Conservation (phyloP, 345 rosid genomes). For the Sisymbrium altissimum region DNA sequence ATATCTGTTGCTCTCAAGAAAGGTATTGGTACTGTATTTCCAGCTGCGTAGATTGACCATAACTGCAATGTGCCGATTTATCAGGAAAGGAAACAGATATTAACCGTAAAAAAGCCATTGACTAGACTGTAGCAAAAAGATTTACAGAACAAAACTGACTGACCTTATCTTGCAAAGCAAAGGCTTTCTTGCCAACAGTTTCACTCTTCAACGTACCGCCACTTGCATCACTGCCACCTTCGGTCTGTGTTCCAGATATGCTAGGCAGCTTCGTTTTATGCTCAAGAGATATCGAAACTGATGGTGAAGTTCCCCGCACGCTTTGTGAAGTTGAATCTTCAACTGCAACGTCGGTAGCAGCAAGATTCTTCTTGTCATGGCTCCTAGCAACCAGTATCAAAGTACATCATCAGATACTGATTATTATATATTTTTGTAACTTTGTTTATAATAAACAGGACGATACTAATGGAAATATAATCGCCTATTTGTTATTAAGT, state of each 20-base stretch:
- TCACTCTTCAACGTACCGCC: conserved; percentile 57
- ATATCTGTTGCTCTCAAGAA: conserved; percentile 97
- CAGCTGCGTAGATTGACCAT: conserved; percentile 96
- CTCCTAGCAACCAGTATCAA: conserved; percentile 36
- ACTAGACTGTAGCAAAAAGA: background rate
- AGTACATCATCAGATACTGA: background rate
- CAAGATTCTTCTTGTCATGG: conserved; percentile 39
- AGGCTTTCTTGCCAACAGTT: conserved; percentile 69
- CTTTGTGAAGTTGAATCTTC: conserved; percentile 40
- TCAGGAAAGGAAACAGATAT: too few relatives aligned
- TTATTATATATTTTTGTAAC: background rate
- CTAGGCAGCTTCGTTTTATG: conserved; percentile 39
- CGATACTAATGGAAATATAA: background rate
- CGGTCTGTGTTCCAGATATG: conserved; percentile 39
- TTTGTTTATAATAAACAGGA: background rate
- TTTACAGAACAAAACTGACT: background rate
- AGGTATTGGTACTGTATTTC: conserved; percentile 96
- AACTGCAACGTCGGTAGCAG: conserved; percentile 31
- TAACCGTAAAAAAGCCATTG: too few relatives aligned
- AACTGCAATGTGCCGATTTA: conserved; percentile 50
- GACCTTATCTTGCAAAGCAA: conserved; percentile 96
- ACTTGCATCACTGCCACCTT: conserved; percentile 42
- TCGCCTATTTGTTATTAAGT: background rate
- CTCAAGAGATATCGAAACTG: conserved; percentile 37
- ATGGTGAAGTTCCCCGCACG: background rate